These are phyloP conservation scores for Trichoderma sp. DNA, from an alignment of 2,329 filamentous ascomycete genomes.

Conservation along the genomic window DNA sequence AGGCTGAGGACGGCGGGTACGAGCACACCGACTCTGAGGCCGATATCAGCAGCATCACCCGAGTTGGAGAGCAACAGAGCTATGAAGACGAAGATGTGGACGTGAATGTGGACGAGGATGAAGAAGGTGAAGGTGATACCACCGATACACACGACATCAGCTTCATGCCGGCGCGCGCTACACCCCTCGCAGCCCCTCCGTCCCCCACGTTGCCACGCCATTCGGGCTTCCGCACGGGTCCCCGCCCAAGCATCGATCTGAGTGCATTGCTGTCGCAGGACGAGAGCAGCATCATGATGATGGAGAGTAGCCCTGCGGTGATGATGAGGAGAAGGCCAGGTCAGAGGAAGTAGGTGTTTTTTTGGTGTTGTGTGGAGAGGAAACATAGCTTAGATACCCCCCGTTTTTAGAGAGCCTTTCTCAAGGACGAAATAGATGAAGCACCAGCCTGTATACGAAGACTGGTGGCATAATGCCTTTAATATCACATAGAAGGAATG, in stretches of 20 bases:
- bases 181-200: constrained; percentile 34
- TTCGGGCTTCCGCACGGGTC: constrained; percentile 26
- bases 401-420: neutral
- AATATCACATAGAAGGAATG: neutral
- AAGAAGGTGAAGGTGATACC: constrained; percentile 23
- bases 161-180: constrained; percentile 39
- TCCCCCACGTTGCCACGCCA: constrained; percentile 39
- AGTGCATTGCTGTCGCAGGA: constrained; percentile 55
- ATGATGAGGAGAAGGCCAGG: constrained; percentile 27
- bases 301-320: constrained; percentile 51
- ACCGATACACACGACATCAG: constrained; percentile 33
- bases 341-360: neutral
- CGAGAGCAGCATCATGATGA: constrained; percentile 54
- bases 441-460: neutral
- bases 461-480: neutral
- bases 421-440: neutral
- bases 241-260: constrained; percentile 54
- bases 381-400: constrained; percentile 17
- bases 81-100: constrained; percentile 31
- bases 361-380: neutral
- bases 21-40: constrained; percentile 77
- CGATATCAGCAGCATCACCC: constrained; percentile 53
- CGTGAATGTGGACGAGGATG: neutral
- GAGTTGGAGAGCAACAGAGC: constrained; percentile 28
- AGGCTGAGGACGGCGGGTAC: constrained; percentile 63